Base-by-base conservation (phyloP, 371 early-diverging fungal genomes). In the Chytridiales sp. region DNA sequence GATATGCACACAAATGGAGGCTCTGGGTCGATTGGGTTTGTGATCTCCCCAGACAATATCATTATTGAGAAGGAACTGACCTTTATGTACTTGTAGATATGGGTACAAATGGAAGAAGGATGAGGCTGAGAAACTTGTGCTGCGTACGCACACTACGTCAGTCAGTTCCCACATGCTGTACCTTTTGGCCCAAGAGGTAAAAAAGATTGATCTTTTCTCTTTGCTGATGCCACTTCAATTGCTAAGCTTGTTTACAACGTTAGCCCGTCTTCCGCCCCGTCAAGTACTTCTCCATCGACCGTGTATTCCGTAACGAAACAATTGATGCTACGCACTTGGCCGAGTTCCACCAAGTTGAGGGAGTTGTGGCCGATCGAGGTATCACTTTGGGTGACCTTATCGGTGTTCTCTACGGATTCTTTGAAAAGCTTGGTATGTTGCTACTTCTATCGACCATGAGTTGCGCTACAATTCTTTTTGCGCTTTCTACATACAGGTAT, bases 291-390 rank as follows among this genome's bases (percentile, higher is more conserved):
- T 97, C 97, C 24, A 99, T 99, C 59, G 99, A 99, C 76, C 92
- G 96, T 66, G 99, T 99, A 22, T 99, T 98, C 87, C 87, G 99
- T 67, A 99, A 99, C 77, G 99, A 99, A 76, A 87, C 94, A 21
- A 88, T 98, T 1, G 99, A 99, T 75, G 96, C 98, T n/a, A 99
- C 99, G 17, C 99, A 99, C 74, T 82, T 99, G 78, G 99, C 99
- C 44, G 99, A 99, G 78, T 99, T 99, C 87, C 98, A 99, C 74
- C 99, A 99, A 77, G 90, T 99, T 43, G 99, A 99, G 81, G 99
- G 99, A 62, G 88, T 99, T 11, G 92, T 99, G 74, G 95, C 95
- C 27, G 99, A 98, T 68, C 86, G 89, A 64, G 91, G 92, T 71
- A 71, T 99, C 71, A 94, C 95, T 15, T 77, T 99, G 48, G 97